Evolutionary conservation across 1,284 basidiomycete genomes (phyloP).

Genomic region (Cryptococcus amylolentus): DNA sequence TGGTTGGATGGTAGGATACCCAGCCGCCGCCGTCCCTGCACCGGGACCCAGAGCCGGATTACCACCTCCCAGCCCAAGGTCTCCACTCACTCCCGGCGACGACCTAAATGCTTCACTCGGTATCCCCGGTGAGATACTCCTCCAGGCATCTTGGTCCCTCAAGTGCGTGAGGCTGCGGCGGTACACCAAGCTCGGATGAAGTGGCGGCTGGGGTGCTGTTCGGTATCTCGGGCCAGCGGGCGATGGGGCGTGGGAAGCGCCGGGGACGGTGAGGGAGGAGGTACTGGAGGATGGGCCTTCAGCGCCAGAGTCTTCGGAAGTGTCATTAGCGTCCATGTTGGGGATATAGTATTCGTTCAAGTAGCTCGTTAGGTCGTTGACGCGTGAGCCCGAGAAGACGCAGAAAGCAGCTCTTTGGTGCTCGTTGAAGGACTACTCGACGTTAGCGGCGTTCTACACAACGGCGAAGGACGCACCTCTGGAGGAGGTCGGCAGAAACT

Average conservation of each 20-base stretch:
- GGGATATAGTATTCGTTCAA: slow-evolving; percentile 48
- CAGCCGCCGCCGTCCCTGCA: not conserved
- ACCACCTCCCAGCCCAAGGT: not conserved
- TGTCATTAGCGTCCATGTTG: slow-evolving; percentile 18
- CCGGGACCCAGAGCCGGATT: not conserved
- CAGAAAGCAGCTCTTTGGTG: slow-evolving; percentile 92
- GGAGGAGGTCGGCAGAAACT: slow-evolving; percentile 86
- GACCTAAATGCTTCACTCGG: slow-evolving; percentile 10
- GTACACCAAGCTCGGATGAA: slow-evolving; percentile 1
- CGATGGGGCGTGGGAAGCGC: slow-evolving; percentile 1
- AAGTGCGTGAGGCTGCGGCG: not conserved
- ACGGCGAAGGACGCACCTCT: slow-evolving; percentile 56
- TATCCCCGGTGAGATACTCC: slow-evolving; percentile 8
- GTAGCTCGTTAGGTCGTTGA: slow-evolving; percentile 75
- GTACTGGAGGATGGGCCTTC: slow-evolving; percentile 25
- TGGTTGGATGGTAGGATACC: not conserved
- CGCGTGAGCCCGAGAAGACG: slow-evolving; percentile 91
- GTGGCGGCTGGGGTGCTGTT: not conserved
- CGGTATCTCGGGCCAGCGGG: no score
- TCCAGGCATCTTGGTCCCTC: not conserved
- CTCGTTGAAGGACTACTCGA: slow-evolving; percentile 76
- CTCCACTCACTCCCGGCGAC: not conserved
- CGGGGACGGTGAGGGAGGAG: slow-evolving; percentile 25
- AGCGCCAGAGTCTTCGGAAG: slow-evolving; percentile 9
- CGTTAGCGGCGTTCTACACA: not conserved